Conservation (phyloP, 2,329 filamentous ascomycete species). For the Dichotomopilus funicola region DNA sequence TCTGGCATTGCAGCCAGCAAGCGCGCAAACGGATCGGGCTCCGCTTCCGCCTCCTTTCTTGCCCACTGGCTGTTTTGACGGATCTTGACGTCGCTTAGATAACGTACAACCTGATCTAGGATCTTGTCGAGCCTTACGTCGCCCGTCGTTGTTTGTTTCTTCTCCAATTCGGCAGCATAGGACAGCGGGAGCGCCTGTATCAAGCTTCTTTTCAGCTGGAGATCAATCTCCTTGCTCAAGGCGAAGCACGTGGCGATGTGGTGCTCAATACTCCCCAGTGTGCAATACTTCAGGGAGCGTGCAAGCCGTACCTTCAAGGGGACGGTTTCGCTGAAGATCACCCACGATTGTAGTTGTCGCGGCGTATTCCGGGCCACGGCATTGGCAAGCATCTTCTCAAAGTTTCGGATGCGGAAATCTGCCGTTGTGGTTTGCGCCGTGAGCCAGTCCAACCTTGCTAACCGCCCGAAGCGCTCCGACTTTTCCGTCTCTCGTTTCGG, state of each 20-base stretch:
- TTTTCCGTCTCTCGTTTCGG: neutral
- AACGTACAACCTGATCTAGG: neutral
- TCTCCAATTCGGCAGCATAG: neutral
- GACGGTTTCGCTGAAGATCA: neutral
- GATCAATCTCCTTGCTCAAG: conserved; percentile 11
- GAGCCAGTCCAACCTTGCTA: conserved; percentile 13
- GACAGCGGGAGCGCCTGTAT: conserved; percentile 7
- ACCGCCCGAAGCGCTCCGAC: conserved; percentile 3
- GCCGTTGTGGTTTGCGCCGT: neutral
- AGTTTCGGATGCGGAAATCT: neutral
- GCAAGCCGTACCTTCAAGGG: neutral
- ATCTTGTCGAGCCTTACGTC: neutral
- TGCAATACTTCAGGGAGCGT: neutral
- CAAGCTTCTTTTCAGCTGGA: conserved; percentile 18
- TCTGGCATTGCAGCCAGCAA: neutral
- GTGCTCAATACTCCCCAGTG: neutral
- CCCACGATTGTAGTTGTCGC: neutral
- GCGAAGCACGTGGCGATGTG: conserved; percentile 4
- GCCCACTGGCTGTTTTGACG: neutral
- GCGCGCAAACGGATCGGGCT: neutral
- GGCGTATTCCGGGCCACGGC: conserved; percentile 2
- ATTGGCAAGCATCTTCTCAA: neutral
- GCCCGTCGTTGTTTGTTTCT: neutral
- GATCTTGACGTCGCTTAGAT: neutral
- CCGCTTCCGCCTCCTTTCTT: neutral